A percentile compares a stretch with the other conserved stretches of the same genome.
These are phyloP conservation scores for Phaeosphaeriaceae sp. DNA, from an alignment of 2,329 filamentous ascomycete genomes.

Conservation along the genomic window DNA sequence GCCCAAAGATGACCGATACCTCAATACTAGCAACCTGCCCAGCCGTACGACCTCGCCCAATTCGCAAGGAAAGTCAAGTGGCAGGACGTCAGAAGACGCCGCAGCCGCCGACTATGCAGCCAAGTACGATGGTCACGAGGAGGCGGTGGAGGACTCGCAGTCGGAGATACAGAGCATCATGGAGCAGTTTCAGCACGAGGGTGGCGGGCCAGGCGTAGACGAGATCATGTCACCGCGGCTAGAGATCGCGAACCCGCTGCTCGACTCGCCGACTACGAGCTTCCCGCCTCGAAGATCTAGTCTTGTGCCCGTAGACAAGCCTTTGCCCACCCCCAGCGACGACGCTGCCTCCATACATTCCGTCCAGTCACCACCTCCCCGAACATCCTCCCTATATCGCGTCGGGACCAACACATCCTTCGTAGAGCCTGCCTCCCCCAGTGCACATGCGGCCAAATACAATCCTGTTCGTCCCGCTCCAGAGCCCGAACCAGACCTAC, in stretches of 20 bases:
- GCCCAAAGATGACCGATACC: conserved; percentile 60
- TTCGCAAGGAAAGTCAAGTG: conserved; percentile 47
- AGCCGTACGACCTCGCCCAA: conserved; percentile 46
- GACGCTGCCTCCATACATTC: conserved; percentile 27
- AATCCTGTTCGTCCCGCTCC: conserved; percentile 63
- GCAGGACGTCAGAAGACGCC: conserved; percentile 47
- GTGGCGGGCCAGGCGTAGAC: conserved; percentile 73
- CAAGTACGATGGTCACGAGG: conserved; percentile 43
- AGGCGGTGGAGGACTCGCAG: conserved; percentile 65
- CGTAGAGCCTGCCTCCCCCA: conserved; percentile 41
- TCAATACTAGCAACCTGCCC: conserved; percentile 50
- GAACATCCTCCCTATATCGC: conserved; percentile 44
- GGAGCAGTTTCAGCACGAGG: conserved; percentile 86
- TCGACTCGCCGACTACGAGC: conserved; percentile 65
- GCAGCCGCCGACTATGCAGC: conserved; percentile 59
- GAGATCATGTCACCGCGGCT: conserved; percentile 92
- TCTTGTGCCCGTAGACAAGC: conserved; percentile 71
- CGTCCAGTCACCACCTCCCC: conserved; percentile 41
- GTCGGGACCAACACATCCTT: conserved; percentile 53
- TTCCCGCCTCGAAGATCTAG: conserved; percentile 88
- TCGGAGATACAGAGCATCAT: conserved; percentile 97
- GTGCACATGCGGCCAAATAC: conserved; percentile 57
- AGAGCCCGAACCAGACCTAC: conserved; percentile 76
- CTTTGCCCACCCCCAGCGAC: conserved; percentile 39
- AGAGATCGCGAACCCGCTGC: conserved; percentile 80